phyloP scores from a whole-genome alignment of 2,329 filamentous ascomycete genomes.

The Apiospora phragmitis region DNA sequence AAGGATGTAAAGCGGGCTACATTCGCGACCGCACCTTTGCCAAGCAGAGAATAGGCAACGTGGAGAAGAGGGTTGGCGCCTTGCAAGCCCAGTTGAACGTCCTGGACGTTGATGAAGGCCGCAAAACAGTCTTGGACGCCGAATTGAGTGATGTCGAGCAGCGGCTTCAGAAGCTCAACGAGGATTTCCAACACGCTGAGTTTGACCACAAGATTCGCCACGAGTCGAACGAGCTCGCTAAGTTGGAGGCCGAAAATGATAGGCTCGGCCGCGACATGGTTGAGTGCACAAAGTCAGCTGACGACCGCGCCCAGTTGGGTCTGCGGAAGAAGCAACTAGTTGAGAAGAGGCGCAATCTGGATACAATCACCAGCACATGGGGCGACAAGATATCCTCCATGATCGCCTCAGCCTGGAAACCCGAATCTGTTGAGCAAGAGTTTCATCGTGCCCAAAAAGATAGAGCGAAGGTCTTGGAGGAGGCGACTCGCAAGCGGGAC shows the following conservation, averaged over 20 bases:
- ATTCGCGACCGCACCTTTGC: conserved; percentile 74
- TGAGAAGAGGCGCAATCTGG: conserved; percentile 71
- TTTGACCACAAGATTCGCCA: conserved; percentile 72
- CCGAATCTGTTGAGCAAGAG: conserved; percentile 67
- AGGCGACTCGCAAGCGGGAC: conserved; percentile 71
- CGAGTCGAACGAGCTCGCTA: conserved; percentile 64
- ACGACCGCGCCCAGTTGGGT: conserved; percentile 81
- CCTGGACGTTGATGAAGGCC: conserved; percentile 85
- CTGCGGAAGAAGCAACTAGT: conserved; percentile 78
- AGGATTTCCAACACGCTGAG: conserved; percentile 61
- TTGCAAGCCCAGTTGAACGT: conserved; percentile 69
- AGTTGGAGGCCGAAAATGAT: conserved; percentile 71
- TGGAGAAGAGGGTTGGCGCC: conserved; percentile 67
- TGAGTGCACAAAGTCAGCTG: conserved; percentile 77
- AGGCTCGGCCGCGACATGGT: conserved; percentile 78
- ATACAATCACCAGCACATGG: conserved; percentile 77
- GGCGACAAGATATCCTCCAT: conserved; percentile 66
- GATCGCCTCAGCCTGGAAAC: conserved; percentile 67
- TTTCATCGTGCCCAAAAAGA: conserved; percentile 65
- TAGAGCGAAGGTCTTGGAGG: conserved; percentile 58
- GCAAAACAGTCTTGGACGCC: conserved; percentile 73
- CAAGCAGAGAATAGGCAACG: conserved; percentile 69
- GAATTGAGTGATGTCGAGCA: conserved; percentile 69
- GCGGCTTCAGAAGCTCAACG: conserved; percentile 61
- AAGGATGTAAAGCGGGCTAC: conserved; percentile 70